Conservation (phyloP, 192 early-diverging fungal genomes). For the Chytriomyces confervae region DNA sequence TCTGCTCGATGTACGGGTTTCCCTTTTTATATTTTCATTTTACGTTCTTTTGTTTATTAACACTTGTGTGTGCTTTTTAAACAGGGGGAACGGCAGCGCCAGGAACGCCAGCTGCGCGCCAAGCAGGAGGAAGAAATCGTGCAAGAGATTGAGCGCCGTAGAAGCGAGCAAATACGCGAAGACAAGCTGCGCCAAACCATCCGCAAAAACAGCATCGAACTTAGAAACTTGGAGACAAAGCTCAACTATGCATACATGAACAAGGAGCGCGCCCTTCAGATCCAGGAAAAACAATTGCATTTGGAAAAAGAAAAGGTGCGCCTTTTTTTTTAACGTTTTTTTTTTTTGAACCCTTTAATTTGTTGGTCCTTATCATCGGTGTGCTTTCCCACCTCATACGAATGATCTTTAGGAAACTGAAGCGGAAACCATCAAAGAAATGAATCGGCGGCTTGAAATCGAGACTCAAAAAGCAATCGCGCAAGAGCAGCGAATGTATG, state of each 20-base stretch:
- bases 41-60: not conserved
- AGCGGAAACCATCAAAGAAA: constrained; percentile 40
- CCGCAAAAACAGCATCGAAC: constrained; percentile 60
- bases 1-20: constrained; percentile 44
- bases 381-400: not conserved
- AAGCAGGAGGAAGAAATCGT: constrained; percentile 48
- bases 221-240: constrained; percentile 64
- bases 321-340: not conserved
- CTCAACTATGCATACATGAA: constrained; percentile 70
- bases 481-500: constrained; percentile 44
- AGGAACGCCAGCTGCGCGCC: constrained; percentile 31
- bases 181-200: constrained; percentile 61
- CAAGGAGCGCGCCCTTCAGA: constrained; percentile 62
- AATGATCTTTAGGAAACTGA: constrained; percentile 31
- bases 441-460: constrained; percentile 47
- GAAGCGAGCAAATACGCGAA: constrained; percentile 48
- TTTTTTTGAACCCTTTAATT: not conserved
- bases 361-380: not conserved
- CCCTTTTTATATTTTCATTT: not conserved
- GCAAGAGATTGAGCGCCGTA: constrained; percentile 40
- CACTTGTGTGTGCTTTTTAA: not conserved
- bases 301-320: constrained; percentile 37
- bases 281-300: constrained; percentile 55
- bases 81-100: constrained; percentile 40
- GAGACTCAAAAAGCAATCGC: constrained; percentile 50